Base-by-base conservation (phyloP, 768 basidiomycete genomes). In the Mycena polygramma region DNA sequence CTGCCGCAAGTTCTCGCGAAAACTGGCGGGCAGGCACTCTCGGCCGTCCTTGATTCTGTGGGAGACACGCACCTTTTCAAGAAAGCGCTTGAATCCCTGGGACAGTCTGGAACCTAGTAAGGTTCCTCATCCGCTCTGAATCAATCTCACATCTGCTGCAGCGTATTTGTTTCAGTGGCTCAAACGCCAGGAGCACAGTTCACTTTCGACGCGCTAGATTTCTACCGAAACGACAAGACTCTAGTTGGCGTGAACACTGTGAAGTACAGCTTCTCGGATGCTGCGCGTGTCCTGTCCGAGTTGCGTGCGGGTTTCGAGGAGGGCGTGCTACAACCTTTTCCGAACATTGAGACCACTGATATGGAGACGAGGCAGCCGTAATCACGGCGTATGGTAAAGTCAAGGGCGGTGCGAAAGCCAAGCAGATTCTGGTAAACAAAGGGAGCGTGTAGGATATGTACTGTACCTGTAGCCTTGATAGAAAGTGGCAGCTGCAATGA, bases 101-200 rank as follows among this genome's bases (percentile, higher is more conserved):
- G 43, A 54, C 61, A 60, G 20, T 54, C 19, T 19, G 68, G 68
- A 6, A 17, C 17, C 59, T 69, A 69, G 68, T 69, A 37, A 63
- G 61, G 8, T 22, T 7, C 22, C 39, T 9, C 37, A 10, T 24
- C 9, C 51, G n/a, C 6, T 22, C 7, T 26, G 13, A 5, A 22
- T 54, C 37, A 3, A 4, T 36, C 30, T 10, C 54, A 39, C 41
- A 53, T 24, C 15, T 54, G 19, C n/a, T 20, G 10, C 19, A 69
- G 68, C 15, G 60, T 69, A 2, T 46, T 69, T 39, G 39, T 69
- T 49, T 61, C 68, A 13, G 68, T 51, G 4, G 68, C 24, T 15
- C 59, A 69, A 48, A 69, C 68, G 6, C 68, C 61, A 11, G 53
- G 60, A 41, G 55, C 55, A 53, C 68, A 69, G 55, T 69, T 45